A percentile compares a stretch with the other conserved stretches of the same genome.
Conservation (phyloP, 495 filamentous ascomycete species). For the Daldinia decipiens region DNA sequence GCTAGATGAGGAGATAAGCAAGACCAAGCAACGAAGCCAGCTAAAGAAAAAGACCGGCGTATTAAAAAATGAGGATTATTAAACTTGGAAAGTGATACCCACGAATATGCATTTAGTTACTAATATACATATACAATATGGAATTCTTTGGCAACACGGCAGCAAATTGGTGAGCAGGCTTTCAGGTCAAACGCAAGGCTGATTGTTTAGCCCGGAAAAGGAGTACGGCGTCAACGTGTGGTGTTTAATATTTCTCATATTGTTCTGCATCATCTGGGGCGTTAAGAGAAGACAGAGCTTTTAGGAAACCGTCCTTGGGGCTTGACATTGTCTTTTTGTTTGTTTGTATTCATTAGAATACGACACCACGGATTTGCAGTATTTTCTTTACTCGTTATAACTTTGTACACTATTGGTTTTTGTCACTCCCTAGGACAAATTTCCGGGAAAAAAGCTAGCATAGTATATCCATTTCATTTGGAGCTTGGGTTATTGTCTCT, state of each 20-base stretch:
- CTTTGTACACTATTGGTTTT: constrained; percentile 24
- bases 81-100: constrained; percentile 16
- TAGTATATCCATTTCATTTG: constrained; percentile 15
- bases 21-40: constrained; percentile 45
- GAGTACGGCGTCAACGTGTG: constrained; percentile 18
- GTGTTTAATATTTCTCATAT: constrained; percentile 12
- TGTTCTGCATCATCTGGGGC: constrained; percentile 20
- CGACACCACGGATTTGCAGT: background rate
- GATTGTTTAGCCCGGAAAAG: constrained; percentile 20
- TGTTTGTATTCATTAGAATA: constrained; percentile 23
- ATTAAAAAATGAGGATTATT: constrained; percentile 33
- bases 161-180: constrained; percentile 20
- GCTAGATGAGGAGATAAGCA: constrained; percentile 44
- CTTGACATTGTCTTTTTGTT: constrained; percentile 16
- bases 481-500: background rate
- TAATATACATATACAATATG: background rate
- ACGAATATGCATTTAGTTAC: constrained; percentile 14
- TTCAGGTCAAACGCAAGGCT: constrained; percentile 15
- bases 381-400: constrained; percentile 15
- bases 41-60: constrained; percentile 21
- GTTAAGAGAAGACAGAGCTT: constrained; percentile 16
- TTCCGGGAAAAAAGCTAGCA: constrained; percentile 18
- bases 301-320: constrained; percentile 5
- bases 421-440: constrained; percentile 15
- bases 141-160: background rate